A percentile compares a stretch with the other conserved stretches of the same genome.
These are phyloP conservation scores for Chrysochromulina parva DNA, from an alignment of 78 protist species.

Conservation along the genomic window DNA sequence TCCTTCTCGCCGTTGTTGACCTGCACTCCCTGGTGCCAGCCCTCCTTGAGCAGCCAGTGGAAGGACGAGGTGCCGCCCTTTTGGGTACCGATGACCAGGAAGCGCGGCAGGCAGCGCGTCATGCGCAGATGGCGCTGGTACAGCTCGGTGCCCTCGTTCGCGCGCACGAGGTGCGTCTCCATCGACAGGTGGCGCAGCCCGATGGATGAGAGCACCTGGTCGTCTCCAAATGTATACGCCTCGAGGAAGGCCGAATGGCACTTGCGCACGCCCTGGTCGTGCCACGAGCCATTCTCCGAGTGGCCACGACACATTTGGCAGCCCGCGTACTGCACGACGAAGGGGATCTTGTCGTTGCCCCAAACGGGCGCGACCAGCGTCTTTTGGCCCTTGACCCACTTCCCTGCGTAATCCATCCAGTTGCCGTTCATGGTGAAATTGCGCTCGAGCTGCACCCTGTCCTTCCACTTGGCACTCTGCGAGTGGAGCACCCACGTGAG, in stretches of 20 bases:
- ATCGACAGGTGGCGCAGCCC: constrained; percentile 4
- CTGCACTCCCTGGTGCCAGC: background rate
- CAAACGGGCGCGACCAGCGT: background rate
- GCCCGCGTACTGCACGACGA: constrained; percentile 27
- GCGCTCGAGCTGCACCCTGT: constrained; percentile 13
- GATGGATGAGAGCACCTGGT: background rate
- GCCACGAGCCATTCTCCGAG: constrained; percentile 20
- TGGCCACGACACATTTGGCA: constrained; percentile 26
- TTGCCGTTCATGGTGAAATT: constrained; percentile 3
- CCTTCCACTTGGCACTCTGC: background rate
- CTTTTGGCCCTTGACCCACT: background rate
- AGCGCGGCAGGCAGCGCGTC: constrained; percentile 15
- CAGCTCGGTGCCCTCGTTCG: background rate
- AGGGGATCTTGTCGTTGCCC: background rate
- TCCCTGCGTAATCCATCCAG: background rate
- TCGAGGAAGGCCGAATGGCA: background rate
- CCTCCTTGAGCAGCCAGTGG: background rate
- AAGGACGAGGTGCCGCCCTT: constrained; percentile 18
- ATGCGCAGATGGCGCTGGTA: constrained; percentile 8
- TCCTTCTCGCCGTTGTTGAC: constrained; percentile 21
- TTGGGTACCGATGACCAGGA: constrained; percentile 12
- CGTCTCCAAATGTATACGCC: constrained; percentile 19
- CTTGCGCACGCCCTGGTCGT: background rate
- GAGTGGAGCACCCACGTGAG: constrained; percentile 7
- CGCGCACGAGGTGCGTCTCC: constrained; percentile 7